A percentile compares a stretch with the other conserved stretches of the same genome.
phyloP scores from a whole-genome alignment of 164 flowering plant genomes.

The Sedum album region DNA sequence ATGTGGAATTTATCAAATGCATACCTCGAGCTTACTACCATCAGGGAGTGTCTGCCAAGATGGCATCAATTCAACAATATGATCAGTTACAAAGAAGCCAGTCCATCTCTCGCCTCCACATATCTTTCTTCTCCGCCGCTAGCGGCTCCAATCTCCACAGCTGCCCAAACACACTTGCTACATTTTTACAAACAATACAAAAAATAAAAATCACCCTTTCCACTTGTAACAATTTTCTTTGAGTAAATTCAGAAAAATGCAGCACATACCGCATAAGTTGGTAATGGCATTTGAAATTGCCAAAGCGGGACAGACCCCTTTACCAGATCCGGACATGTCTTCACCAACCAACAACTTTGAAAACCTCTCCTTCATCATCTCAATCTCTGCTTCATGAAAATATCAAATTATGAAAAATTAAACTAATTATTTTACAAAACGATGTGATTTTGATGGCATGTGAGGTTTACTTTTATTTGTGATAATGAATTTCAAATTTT shows the following conservation, averaged over 20 bases:
- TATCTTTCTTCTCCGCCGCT: slow-evolving; percentile 59
- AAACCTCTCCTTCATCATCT: slow-evolving; percentile 91
- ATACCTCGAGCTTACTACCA: slow-evolving; percentile 88
- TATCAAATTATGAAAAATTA: neutral
- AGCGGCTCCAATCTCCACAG: slow-evolving; percentile 93
- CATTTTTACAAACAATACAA: slow-evolving; percentile 3
- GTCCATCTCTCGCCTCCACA: slow-evolving; percentile 97
- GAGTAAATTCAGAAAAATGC: neutral
- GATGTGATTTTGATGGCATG: too few relatives aligned
- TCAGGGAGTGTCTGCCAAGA: slow-evolving; percentile 87
- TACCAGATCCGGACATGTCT: slow-evolving; percentile 95
- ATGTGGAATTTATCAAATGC: neutral
- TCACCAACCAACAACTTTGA: slow-evolving; percentile 93
- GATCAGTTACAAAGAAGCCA: slow-evolving; percentile 83
- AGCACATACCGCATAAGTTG: slow-evolving; percentile 64
- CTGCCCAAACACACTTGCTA: slow-evolving; percentile 87
- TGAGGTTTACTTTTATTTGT: too few relatives aligned
- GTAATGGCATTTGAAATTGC: slow-evolving; percentile 90
- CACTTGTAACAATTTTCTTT: too few relatives aligned
- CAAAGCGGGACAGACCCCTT: slow-evolving; percentile 79
- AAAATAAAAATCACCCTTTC: neutral
- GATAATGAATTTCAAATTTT: too few relatives aligned
- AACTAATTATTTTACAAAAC: too few relatives aligned
- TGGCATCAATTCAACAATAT: slow-evolving; percentile 85
- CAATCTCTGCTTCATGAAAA: slow-evolving; percentile 35